Evolutionary conservation across 208 protist genomes (phyloP), one percentile per base, ranked within the genome.

Genomic region (Herpetomonas samuelpessoai): DNA sequence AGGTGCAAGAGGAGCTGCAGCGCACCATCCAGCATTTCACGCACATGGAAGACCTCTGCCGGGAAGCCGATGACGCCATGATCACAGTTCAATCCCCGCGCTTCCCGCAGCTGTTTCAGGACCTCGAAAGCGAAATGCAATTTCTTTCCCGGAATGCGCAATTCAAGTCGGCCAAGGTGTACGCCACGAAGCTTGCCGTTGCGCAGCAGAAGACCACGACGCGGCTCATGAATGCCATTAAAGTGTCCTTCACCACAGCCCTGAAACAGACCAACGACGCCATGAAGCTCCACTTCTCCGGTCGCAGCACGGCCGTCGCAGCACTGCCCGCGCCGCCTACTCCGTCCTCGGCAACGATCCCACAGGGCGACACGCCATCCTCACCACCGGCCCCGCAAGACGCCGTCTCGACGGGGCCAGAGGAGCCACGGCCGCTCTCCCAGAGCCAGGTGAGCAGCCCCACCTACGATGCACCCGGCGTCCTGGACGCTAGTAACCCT

Each of bases 91-190:
- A 64, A 0, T 87, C 89, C 24, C 19, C 68, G 35, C 78, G 83
- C 52, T 92, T 91, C 52, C 71, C 79, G 2, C 53, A 55, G 28
- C 80, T 95, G 54, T 48, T 92, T 41, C 81, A 95, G 70, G 86
- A 92, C 28, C 67, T 95, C 53, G 71, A 81, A 10, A 79, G 72
- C 50, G 86, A 92, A 55, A 89, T 91, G 80, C 57, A 80, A 38
- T 95, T 92, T 44, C 68, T 95, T 10, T 76, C 70, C 14, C 60
- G 68, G 19, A 80, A 91, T 57, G 44, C 68, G 10, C 66, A 81
- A 38, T 88, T 89, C 62, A 85, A 92, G 58, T 95, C 88, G 10
- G 76, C 85, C n/a, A 79, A 81, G 52, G 57, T 61, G 51, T 95
- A 95, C 68, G 79, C 83, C 26, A 72, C 69, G 45, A 78, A 78